Evolutionary conservation across 2,329 filamentous ascomycete genomes (phyloP).

Genomic region (Apiospora hydei): DNA sequence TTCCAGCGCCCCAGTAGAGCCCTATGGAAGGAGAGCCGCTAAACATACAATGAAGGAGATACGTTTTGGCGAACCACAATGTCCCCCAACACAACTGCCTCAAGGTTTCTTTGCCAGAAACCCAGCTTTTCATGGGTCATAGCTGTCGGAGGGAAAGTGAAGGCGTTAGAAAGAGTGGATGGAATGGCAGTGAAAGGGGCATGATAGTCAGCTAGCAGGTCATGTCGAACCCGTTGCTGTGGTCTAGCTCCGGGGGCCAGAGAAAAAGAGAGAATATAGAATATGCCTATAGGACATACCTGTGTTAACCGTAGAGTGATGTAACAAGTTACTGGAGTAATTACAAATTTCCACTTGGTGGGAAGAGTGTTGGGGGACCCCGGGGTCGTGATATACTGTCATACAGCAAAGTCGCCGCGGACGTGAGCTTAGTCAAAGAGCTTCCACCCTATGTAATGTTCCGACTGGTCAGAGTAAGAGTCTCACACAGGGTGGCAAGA

Average conservation of each 20-base stretch:
- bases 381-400: background rate
- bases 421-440: background rate
- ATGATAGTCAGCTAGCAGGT: background rate
- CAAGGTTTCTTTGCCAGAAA: background rate
- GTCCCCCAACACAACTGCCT: background rate
- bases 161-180: background rate
- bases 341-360: background rate
- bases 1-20: too few species aligned
- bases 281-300: background rate
- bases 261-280: too few species aligned
- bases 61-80: background rate
- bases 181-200: background rate
- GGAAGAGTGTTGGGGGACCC: background rate
- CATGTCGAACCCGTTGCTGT: background rate
- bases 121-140: too few species aligned
- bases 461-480: too few species aligned
- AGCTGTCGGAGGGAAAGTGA: background rate
- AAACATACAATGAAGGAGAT: background rate
- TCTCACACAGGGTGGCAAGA: background rate
- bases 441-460: background rate
- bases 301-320: background rate
- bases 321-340: background rate
- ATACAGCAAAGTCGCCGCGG: background rate
- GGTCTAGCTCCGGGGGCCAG: background rate
- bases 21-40: background rate